Percentiles rank a stretch among this genome's conserved stretches.
phyloP scores from a whole-genome alignment of 1,139 yeast genomes.

The Debaryomyces sp. region DNA sequence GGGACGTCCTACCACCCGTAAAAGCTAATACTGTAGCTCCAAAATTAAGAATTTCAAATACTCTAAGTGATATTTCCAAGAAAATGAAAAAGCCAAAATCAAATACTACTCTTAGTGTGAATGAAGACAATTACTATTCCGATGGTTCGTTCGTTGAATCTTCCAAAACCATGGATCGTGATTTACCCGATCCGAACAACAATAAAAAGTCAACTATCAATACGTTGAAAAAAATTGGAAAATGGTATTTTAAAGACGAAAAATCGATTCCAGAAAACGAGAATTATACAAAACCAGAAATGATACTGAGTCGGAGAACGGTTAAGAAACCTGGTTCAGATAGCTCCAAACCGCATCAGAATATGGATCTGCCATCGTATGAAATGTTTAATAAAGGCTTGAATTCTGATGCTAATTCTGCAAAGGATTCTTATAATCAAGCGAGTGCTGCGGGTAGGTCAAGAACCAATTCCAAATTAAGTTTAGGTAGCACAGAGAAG shows the following conservation, averaged over 20 bases:
- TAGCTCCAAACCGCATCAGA: slow-evolving; percentile 7
- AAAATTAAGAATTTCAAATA: slow-evolving; percentile 22
- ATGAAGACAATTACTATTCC: slow-evolving; percentile 30
- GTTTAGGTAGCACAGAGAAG: slow-evolving; percentile 3
- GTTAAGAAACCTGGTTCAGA: slow-evolving; percentile 28
- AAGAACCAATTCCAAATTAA: slow-evolving; percentile 4
- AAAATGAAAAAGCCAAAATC: slow-evolving; percentile 35
- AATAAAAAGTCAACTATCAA: slow-evolving; percentile 18
- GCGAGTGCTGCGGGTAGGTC: not conserved
- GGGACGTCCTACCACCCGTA: not conserved
- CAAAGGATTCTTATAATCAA: not conserved
- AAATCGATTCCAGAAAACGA: slow-evolving; percentile 20
- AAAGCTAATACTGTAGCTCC: slow-evolving; percentile 8
- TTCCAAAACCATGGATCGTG: slow-evolving; percentile 6
- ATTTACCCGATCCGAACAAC: slow-evolving; percentile 4
- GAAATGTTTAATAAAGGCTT: slow-evolving; percentile 13
- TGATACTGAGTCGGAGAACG: slow-evolving; percentile 60
- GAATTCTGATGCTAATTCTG: not conserved
- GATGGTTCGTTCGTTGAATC: slow-evolving; percentile 28
- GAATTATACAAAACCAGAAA: slow-evolving; percentile 59
- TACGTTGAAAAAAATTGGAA: slow-evolving; percentile 64
- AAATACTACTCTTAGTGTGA: slow-evolving; percentile 27
- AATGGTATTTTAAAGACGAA: slow-evolving; percentile 66
- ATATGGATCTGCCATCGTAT: slow-evolving; percentile 15
- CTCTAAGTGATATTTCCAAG: slow-evolving; percentile 40